Base-by-base conservation (phyloP, 805 yeast genomes). In the Candida lessepsii region DNA sequence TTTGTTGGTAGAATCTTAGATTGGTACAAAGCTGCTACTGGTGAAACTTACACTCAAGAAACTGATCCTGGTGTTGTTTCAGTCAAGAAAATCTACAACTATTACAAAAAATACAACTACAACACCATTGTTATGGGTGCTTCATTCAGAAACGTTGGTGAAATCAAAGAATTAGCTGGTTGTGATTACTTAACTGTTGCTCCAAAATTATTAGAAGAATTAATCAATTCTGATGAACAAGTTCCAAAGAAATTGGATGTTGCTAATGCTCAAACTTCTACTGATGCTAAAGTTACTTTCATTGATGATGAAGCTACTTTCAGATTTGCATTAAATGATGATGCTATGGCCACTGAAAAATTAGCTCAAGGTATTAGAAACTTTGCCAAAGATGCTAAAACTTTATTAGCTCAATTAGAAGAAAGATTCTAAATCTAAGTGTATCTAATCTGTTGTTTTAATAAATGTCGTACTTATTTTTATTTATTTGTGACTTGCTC, bases 71-170 rank as follows among this genome's bases (percentile, higher is more conserved):
- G 99, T 84, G 98, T 93, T 47, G 38, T 73, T 37, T 87, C 96
- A 30, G 99, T 93, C 57, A 83, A 81, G 70, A 65, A 62, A 47
- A 93, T 93, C 69, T 93, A 67, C 86, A 86, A 90, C 85, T 93
- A 93, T 82, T 93, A 93, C 86, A 93, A 93, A 83, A 91, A 91
- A 75, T 87, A 69, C 70, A 91, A 83, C 56, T 93, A 93, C 82
- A 78, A 91, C 59, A 93, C 99, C 67, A 90, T 93, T 63, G 98
- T 93, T 62, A 93, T 93, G 99, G 99, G 99, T 71, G 99, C 99
- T 46, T 91, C 98, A 45, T 91, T 93, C 89, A 91, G 99, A 82
- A 93, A 90, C 78, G 69, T 74, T 48, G 96, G 89, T 54, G 99
- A 91, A 75, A 87, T 93, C 71, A 84, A 83, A 70, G 96, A 95